phyloP scores from a whole-genome alignment of 73 alveolate species.

The Tetrahymena elliotti region DNA sequence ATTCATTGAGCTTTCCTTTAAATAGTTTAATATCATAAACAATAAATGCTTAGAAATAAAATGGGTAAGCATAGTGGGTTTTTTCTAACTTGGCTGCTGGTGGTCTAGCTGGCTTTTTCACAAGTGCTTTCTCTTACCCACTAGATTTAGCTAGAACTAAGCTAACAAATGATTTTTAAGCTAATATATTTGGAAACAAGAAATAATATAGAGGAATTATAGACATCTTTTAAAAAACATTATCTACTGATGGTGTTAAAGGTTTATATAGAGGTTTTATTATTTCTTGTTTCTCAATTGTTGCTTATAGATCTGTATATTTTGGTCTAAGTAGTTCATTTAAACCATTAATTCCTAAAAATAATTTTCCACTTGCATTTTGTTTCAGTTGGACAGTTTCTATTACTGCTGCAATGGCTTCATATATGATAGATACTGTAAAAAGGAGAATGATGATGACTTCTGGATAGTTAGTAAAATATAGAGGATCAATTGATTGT shows the following conservation, averaged over 20 bases:
- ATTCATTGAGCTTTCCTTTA: neutral
- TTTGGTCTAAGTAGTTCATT: slow-evolving; percentile 4
- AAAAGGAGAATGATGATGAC: neutral
- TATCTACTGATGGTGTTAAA: neutral
- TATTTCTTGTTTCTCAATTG: neutral
- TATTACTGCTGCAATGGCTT: neutral
- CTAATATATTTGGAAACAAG: neutral
- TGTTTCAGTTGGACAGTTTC: neutral
- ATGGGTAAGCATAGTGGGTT: neutral
- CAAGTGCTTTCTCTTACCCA: neutral
- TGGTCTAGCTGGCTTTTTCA: neutral
- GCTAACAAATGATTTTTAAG: neutral
- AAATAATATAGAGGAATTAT: neutral
- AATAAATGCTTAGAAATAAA: neutral
- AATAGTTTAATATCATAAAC: neutral
- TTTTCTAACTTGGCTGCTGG: neutral
- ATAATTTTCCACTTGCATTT: neutral
- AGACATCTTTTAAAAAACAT: neutral
- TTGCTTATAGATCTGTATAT: neutral
- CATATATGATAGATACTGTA: slow-evolving; percentile 4
- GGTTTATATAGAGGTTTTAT: slow-evolving; percentile 16
- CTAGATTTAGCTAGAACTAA: neutral
- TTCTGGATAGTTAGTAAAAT: neutral
- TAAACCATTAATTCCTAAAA: neutral
- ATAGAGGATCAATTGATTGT: neutral